Conservation (phyloP, 2,329 filamentous ascomycete species). For the Lachnellula suecica region DNA sequence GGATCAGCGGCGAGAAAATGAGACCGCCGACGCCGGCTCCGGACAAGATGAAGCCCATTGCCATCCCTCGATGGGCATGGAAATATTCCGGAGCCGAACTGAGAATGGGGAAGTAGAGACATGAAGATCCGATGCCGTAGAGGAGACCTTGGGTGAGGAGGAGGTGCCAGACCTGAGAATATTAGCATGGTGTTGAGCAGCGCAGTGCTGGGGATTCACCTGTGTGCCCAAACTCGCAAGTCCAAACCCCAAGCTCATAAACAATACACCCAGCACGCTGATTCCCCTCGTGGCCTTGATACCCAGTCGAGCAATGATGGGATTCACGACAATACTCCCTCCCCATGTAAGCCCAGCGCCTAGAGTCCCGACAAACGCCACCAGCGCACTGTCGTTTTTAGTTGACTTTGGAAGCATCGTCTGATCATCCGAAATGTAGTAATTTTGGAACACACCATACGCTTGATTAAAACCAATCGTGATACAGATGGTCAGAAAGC, state of each 20-base stretch:
- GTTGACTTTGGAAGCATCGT: constrained; percentile 37
- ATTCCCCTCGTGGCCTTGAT: constrained; percentile 36
- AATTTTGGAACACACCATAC: constrained; percentile 49
- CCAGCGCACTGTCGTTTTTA: constrained; percentile 39
- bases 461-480: constrained; percentile 50
- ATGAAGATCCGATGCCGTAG: constrained; percentile 41
- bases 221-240: constrained; percentile 37
- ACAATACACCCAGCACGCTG: constrained; percentile 40
- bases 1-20: constrained; percentile 39
- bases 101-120: constrained; percentile 43
- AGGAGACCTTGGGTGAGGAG: constrained; percentile 47
- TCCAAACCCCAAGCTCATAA: constrained; percentile 43
- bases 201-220: constrained; percentile 8
- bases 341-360: constrained; percentile 49
- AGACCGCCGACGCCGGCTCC: constrained; percentile 44
- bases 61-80: constrained; percentile 43
- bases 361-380: constrained; percentile 49
- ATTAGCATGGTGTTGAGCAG: background rate
- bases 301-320: constrained; percentile 43
- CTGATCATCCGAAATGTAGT: constrained; percentile 43
- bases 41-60: constrained; percentile 44
- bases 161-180: constrained; percentile 40
- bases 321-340: constrained; percentile 48
- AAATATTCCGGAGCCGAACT: constrained; percentile 50
- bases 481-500: constrained; percentile 44